Base-by-base conservation (phyloP, 2,329 filamentous ascomycete species). In the Colletotrichum tabaci region DNA sequence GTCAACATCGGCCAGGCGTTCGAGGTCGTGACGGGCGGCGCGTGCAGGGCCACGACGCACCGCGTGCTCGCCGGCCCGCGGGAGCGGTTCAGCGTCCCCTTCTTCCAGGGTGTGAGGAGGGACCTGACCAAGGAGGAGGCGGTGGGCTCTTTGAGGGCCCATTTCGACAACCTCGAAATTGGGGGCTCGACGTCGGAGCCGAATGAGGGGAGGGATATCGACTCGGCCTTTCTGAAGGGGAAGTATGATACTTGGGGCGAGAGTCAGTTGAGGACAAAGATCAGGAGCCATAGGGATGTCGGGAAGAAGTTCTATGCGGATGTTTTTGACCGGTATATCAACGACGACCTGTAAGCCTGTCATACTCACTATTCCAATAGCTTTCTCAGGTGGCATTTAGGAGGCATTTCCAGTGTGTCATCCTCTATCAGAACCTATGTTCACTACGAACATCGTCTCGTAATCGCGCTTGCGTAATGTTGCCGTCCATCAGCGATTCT, bases 1-100 rank as follows among this genome's bases (percentile, higher is more conserved):
- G 87, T 90, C 46, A 89, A 89, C 73, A 87, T 89, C 66, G 88
- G 88, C 0, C 88, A 90, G 75, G 87, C 87, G 0, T 89, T 90
- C 62, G 88, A 90, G 76, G 87, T 87, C 1, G 85, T 88, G 1
- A 90, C 88, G 0, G 81, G 84, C 66, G 87, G 88, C 0, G 81
- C 84, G 2, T 87, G 88, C 72, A 86, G 83, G 71, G 88, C 88
- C 2, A 90, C 88, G 0, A 85, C 85, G 0, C 81, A 87, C 65
- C 79, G 85, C 52, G 84, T 86, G 56, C 71, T 84, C 26, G 76
- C 80, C 0, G 79, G 78, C 0, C 53, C 74, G 1, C 57, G 71
- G 2, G 82, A 84, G 71, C 73, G 84, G 12, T 86, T 79, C 75
- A 86, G 83, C 68, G 79, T 86, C 35, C 81, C 86, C 0, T 85